Conservation (phyloP, 2,329 filamentous ascomycete genomes). For the Neofusicoccum laricinum region DNA sequence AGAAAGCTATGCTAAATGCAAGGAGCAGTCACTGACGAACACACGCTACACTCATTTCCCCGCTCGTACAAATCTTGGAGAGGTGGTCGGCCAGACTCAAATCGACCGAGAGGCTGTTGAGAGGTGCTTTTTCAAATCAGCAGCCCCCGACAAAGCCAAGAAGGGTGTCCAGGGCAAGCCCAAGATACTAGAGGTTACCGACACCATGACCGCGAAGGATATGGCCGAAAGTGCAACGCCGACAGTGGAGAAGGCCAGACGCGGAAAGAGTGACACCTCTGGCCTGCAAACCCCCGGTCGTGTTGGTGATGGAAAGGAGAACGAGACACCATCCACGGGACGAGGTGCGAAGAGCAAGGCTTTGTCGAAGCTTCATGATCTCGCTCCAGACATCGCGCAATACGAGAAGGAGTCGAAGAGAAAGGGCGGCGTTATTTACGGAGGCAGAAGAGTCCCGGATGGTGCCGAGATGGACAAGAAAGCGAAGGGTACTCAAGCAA, state of each 20-base stretch:
- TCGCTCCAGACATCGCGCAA: slow-evolving; percentile 80
- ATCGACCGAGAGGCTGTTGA: slow-evolving; percentile 72
- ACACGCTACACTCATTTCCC: slow-evolving; percentile 84
- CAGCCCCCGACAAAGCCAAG: not conserved
- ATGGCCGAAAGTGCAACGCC: slow-evolving; percentile 20
- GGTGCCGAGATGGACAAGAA: slow-evolving; percentile 34
- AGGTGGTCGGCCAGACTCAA: slow-evolving; percentile 85
- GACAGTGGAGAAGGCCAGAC: slow-evolving; percentile 26
- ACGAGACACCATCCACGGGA: slow-evolving; percentile 74
- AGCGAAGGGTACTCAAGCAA: slow-evolving; percentile 37
- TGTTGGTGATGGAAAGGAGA: slow-evolving; percentile 67
- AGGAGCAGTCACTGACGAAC: slow-evolving; percentile 68
- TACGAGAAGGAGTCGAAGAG: slow-evolving; percentile 95
- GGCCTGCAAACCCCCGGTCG: slow-evolving; percentile 51
- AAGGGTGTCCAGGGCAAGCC: not conserved
- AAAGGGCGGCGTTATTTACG: slow-evolving; percentile 62
- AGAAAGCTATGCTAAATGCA: slow-evolving; percentile 90
- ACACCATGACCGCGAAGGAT: slow-evolving; percentile 24
- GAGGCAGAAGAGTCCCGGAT: slow-evolving; percentile 42
- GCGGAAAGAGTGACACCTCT: slow-evolving; percentile 22
- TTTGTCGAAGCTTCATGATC: slow-evolving; percentile 68
- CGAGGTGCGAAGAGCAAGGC: slow-evolving; percentile 88
- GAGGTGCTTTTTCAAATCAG: slow-evolving; percentile 51
- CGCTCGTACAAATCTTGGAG: slow-evolving; percentile 81
- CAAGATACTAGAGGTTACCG: slow-evolving; percentile 9